Base-by-base conservation (phyloP, 2,329 filamentous ascomycete species). In the Colletotrichum agaves region DNA sequence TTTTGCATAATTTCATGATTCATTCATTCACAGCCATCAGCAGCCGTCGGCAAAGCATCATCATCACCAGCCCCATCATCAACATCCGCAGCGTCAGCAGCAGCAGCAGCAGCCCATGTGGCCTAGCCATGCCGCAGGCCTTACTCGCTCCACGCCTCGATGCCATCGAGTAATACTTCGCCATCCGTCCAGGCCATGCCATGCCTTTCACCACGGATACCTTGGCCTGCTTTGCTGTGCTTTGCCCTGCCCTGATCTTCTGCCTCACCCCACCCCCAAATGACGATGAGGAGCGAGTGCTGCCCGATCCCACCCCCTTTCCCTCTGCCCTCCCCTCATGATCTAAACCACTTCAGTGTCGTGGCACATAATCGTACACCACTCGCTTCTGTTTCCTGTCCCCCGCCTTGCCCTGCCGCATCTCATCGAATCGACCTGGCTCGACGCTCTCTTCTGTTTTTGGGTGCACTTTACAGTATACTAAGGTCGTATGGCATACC, bases 351-450 rank as follows among this genome's bases (percentile, higher is more conserved):
- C 53, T 47, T 68, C 61, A 68, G 61, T 68, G 35, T 47, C 17
- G 46, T 56, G 33, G 33, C 47, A 65, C 65, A 56, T 68, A 37
- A 12, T 15, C 35, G 35, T 27, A 41, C 65, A 68, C 49, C 61
- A 68, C 53, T 65, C 47, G 61, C 47, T 55, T 68, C 31, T 47
- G 47, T 21, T 13, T 60, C 35, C 17, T 60, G 44, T 31, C 44
- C 65, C 53, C 65, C 53, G 65, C 61, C 47, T 46, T 65, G 64
- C 49, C 60, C 61, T 68, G 65, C 65, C 61, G 61, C 65, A 68
- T 68, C 61, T 53, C 61, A 68, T 68, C 61, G 61, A 61, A 60
- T 67, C 62, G 66, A 69, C 66, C 62, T 69, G 62, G 66, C 62
- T 67, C 62, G 37, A 44, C 63, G 62, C 62, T 33, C 50, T 46